Base-by-base conservation (phyloP, 2,329 filamentous ascomycete species). In the Claviceps maximensis region DNA sequence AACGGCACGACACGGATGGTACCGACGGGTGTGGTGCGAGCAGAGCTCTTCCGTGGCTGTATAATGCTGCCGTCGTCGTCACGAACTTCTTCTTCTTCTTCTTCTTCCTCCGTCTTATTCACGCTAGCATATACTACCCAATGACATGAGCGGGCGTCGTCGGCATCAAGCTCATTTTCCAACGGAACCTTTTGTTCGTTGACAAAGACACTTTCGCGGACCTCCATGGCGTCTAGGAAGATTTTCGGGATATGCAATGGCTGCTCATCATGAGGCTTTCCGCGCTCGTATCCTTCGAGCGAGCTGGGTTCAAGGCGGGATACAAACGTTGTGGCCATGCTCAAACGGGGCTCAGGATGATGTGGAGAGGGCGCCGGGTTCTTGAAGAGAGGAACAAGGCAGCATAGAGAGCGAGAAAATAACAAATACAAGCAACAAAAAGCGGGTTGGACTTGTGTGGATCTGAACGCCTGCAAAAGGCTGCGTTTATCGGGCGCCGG, bases 71-170 rank as follows among this genome's bases (percentile, higher is more conserved):
- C 71, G n/a, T 62, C 60, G 5, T 69, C 65, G 60, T 78, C 71
- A 29, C 67, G 69, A 46, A 70, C 60, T 63, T 76, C 73, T 5
- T 65, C 63, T 54, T 68, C 67, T 45, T 69, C 60, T 63, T 76
- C 73, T 5, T 65, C 63, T 54, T 68, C 67, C 46, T 69, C 67
- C 3, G 65, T 69, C 49, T 68, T 71, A 52, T 77, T 76, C 53
- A 85, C 75, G 17, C 76, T 82, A 48, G 81, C 80, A 67, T 95
- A 95, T n/a, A 84, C 74, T 31, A 95, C 84, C 86, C 88, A 95
- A 68, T 96, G 89, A 70, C 84, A 91, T 59, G 82, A 84, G 38
- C 87, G 79, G 1, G 76, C 59, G 66, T 97, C 91, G 64, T 96
- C 89, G 1, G 75, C 71, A 71, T 96, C 91, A 58, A 88, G 77